These are phyloP conservation scores for Yamadazyma pseudoaaseri DNA, from an alignment of 1,139 yeast species.

Conservation along the genomic window DNA sequence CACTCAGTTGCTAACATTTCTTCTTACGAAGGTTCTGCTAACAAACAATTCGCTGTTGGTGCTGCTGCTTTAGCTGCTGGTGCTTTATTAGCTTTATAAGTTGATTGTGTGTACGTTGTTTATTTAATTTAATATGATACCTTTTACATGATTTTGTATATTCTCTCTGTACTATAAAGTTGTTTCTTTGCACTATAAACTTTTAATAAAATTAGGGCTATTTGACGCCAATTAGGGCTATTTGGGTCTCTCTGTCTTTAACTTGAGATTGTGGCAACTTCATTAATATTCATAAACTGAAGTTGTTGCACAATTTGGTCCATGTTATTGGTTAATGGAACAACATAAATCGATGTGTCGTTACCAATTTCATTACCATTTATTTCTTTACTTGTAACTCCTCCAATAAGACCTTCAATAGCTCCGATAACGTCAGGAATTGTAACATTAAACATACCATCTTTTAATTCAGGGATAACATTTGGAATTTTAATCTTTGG, in stretches of 20 bases:
- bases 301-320: too few species aligned
- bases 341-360: too few species aligned
- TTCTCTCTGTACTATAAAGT: not conserved
- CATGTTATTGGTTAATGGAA: too few species aligned
- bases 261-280: too few species aligned
- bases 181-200: too few species aligned
- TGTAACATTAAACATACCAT: not conserved
- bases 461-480: not conserved
- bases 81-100: slow-evolving; percentile 50
- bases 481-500: slow-evolving; percentile 3
- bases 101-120: slow-evolving; percentile 11
- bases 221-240: too few species aligned
- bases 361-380: too few species aligned
- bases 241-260: too few species aligned
- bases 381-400: too few species aligned
- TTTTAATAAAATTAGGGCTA: too few species aligned
- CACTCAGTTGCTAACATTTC: slow-evolving; percentile 33
- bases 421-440: not conserved
- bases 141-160: slow-evolving; percentile 6
- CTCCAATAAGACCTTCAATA: not conserved
- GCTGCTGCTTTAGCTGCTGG: slow-evolving; percentile 50
- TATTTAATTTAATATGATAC: slow-evolving; percentile 16
- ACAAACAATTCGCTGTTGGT: slow-evolving; percentile 38
- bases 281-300: too few species aligned
- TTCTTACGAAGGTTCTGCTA: slow-evolving; percentile 32